These are phyloP conservation scores for Cystoisospora suis DNA, from an alignment of 169 alveolate genomes.

Conservation along the genomic window DNA sequence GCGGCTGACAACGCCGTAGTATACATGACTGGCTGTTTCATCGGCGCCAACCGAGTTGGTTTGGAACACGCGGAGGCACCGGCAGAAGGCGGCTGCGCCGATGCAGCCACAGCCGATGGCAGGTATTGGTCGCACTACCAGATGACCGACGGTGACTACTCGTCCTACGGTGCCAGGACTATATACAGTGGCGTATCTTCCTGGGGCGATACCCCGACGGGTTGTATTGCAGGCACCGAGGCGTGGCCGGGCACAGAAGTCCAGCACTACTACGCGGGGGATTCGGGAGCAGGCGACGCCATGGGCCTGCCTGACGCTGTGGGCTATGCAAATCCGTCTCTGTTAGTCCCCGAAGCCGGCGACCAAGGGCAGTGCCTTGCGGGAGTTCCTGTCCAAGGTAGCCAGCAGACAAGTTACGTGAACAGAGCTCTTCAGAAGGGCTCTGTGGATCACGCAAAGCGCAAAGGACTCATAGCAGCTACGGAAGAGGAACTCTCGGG, in stretches of 20 bases:
- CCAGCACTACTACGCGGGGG: neutral
- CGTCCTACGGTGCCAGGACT: neutral
- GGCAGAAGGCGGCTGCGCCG: neutral
- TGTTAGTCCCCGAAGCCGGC: neutral
- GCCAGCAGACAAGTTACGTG: neutral
- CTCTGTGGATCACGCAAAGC: neutral
- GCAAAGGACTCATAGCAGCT: conserved; percentile 25
- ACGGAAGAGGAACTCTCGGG: conserved; percentile 14
- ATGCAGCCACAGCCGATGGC: neutral
- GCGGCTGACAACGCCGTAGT: conserved; percentile 56
- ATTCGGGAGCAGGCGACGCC: neutral
- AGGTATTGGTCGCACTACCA: no score
- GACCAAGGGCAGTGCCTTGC: neutral
- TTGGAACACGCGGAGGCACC: neutral
- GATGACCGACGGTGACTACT: neutral
- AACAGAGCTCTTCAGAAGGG: neutral
- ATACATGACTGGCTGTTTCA: conserved; percentile 25
- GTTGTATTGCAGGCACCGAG: neutral
- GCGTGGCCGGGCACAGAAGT: neutral
- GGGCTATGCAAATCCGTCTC: neutral
- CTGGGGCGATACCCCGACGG: no score
- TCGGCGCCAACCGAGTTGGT: conserved; percentile 33
- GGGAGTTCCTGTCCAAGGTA: neutral
- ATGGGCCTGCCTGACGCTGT: neutral
- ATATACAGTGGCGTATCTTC: no score